Conservation (phyloP, 1,284 basidiomycete genomes). For the Sphaerobolus stellatus region DNA sequence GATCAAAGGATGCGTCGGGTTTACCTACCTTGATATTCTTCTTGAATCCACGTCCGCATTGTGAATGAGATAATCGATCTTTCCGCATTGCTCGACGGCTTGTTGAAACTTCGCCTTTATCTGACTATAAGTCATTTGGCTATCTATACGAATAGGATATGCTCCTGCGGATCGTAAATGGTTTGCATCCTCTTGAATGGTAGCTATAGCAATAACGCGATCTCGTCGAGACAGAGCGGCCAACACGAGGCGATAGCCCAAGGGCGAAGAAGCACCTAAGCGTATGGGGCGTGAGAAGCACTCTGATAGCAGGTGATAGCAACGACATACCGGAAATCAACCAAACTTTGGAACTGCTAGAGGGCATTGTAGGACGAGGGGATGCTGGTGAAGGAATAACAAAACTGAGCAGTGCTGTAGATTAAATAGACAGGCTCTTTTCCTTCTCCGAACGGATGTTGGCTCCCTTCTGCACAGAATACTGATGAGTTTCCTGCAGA, state of each 20-base stretch:
- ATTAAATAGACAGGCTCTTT: too few species aligned
- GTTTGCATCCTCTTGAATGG: neutral
- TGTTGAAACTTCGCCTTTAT: neutral
- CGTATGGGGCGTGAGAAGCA: neutral
- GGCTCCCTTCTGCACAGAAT: too few species aligned
- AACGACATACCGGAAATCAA: neutral
- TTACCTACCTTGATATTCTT: too few species aligned
- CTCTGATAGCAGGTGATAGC: neutral
- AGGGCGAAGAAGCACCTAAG: neutral
- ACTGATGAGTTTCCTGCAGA: too few species aligned
- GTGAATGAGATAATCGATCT: neutral
- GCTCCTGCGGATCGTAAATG: neutral
- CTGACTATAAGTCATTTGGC: neutral
- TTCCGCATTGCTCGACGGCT: neutral
- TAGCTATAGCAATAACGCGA: neutral
- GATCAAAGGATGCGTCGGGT: too few species aligned
- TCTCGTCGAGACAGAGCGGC: neutral
- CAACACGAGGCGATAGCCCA: neutral
- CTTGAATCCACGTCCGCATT: neutral
- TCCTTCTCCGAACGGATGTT: too few species aligned
- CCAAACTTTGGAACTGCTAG: neutral
- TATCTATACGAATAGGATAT: neutral
- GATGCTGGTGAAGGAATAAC: too few species aligned
- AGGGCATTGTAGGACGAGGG: too few species aligned
- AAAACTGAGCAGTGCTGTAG: too few species aligned